Conservation (phyloP, 352 stramenopile genomes). For the Phytophthora kernoviae region DNA sequence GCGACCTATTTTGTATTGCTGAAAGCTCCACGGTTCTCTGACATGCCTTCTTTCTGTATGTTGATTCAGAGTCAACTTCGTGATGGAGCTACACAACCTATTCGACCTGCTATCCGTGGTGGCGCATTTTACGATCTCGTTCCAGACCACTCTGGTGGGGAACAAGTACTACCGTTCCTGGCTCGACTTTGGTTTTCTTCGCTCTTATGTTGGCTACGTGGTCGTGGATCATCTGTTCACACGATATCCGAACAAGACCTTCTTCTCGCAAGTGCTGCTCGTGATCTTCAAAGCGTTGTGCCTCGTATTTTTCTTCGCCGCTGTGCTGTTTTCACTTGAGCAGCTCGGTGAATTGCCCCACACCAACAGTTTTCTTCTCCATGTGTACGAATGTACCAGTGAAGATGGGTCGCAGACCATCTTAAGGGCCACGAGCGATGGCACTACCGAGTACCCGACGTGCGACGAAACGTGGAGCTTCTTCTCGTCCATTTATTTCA, state of each 20-base stretch:
- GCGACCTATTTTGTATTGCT: neutral
- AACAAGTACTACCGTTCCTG: slow-evolving; percentile 69
- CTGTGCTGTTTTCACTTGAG: slow-evolving; percentile 86
- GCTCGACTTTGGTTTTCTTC: slow-evolving; percentile 88
- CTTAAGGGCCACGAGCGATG: slow-evolving; percentile 54
- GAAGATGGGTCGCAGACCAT: slow-evolving; percentile 49
- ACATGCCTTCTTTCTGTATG: neutral
- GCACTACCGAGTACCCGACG: slow-evolving; percentile 50
- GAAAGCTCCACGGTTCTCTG: slow-evolving; percentile 1
- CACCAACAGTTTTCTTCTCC: slow-evolving; percentile 81
- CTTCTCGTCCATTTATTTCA: slow-evolving; percentile 90
- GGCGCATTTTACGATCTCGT: slow-evolving; percentile 80
- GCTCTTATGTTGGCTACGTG: slow-evolving; percentile 85
- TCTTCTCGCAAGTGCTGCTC: slow-evolving; percentile 76
- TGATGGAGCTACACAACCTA: slow-evolving; percentile 67
- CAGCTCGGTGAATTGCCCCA: slow-evolving; percentile 81
- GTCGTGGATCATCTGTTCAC: slow-evolving; percentile 77
- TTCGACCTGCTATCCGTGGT: slow-evolving; percentile 86
- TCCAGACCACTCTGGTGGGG: slow-evolving; percentile 67
- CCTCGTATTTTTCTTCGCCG: slow-evolving; percentile 85
- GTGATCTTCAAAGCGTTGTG: slow-evolving; percentile 79
- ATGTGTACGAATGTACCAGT: slow-evolving; percentile 86
- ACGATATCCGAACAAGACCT: slow-evolving; percentile 80
- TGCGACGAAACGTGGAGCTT: slow-evolving; percentile 87
- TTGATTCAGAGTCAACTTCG: slow-evolving; percentile 56